Conservation (phyloP, 2,329 filamentous ascomycete genomes). For the Colletotrichum phormii region DNA sequence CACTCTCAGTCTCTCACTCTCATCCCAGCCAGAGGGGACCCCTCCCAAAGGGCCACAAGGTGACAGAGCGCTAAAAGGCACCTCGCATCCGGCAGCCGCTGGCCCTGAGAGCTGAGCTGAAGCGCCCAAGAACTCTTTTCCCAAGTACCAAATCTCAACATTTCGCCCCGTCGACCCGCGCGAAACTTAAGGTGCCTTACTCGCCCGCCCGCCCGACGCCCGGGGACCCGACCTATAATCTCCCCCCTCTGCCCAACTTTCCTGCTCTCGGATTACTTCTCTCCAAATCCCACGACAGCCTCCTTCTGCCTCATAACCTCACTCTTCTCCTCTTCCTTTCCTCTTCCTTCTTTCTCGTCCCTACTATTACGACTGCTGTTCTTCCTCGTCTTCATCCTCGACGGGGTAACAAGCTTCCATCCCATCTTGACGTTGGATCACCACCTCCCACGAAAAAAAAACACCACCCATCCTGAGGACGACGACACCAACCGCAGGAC, state of each 20-base stretch:
- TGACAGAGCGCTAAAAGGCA: conserved; percentile 6
- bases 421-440: neutral
- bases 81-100: neutral
- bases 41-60: neutral
- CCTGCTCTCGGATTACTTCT: neutral
- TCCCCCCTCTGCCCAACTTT: conserved; percentile 13
- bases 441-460: neutral
- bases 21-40: neutral
- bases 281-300: neutral
- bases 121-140: neutral
- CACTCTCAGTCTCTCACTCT: neutral
- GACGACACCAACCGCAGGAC: neutral
- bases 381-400: neutral
- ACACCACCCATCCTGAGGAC: neutral
- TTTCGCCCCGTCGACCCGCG: conserved; percentile 5
- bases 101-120: neutral
- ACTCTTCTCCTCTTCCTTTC: neutral
- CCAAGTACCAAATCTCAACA: conserved; percentile 9
- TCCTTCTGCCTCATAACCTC: neutral
- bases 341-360: neutral
- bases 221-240: conserved; percentile 3
- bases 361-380: neutral
- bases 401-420: neutral
- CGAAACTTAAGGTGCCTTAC: conserved; percentile 1
- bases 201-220: neutral